Conservation (phyloP, 139 green algal genomes). For the Chlorella sp. region DNA sequence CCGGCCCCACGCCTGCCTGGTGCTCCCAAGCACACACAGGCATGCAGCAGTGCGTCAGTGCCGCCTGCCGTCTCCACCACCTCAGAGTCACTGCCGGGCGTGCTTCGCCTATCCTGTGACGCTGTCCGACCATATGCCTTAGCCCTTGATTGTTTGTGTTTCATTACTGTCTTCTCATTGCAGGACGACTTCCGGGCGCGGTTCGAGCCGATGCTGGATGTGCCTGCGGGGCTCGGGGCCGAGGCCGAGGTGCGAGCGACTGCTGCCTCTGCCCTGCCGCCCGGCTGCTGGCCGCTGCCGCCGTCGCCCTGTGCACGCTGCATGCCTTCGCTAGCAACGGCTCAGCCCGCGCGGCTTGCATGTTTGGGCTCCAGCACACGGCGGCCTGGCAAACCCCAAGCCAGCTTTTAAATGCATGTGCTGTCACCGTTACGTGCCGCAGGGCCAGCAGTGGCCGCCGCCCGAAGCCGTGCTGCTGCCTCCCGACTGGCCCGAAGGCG, state of each 20-base stretch:
- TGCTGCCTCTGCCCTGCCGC: background rate
- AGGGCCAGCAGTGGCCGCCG: background rate
- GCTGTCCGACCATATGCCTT: too few relatives aligned
- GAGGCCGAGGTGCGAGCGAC: background rate
- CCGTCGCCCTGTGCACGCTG: too few relatives aligned
- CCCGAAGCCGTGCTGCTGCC: background rate
- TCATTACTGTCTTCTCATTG: too few relatives aligned
- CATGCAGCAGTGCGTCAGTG: background rate
- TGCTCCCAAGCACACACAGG: background rate
- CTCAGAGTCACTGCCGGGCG: too few relatives aligned
- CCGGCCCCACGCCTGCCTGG: background rate
- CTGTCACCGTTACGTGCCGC: too few relatives aligned
- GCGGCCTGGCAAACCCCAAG: too few relatives aligned
- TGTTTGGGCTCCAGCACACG: too few relatives aligned
- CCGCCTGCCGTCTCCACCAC: background rate
- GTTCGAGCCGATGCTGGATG: conserved; percentile 24
- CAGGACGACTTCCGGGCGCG: conserved; percentile 30
- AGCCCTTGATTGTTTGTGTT: background rate
- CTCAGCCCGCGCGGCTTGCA: background rate
- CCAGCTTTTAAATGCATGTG: too few relatives aligned
- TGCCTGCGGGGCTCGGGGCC: background rate
- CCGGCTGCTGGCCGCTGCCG: too few relatives aligned
- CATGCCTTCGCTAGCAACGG: too few relatives aligned
- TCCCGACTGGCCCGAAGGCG: background rate
- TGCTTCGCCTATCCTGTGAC: too few relatives aligned